Base-by-base conservation (phyloP, 441 rosid genomes). In the Erodium moschatum region DNA sequence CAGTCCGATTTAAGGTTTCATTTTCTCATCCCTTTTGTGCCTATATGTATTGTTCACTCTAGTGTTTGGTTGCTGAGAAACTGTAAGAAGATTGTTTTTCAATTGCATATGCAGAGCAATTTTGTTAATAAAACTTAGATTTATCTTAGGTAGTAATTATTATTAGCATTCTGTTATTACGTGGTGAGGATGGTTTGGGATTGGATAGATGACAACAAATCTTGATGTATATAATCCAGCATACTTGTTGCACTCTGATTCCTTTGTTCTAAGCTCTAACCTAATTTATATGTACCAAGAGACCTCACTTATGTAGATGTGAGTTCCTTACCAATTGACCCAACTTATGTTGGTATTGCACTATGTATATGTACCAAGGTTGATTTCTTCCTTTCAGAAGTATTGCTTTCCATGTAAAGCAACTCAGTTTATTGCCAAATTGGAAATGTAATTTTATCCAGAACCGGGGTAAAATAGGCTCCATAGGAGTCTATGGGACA, bases 1-100 rank as follows among this genome's bases (percentile, higher is more conserved):
- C 64, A 11, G 64, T 58, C 64, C 20, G 64, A 58, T 58, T 58
- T 27, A 58, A 58, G 64, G 64, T 29, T 58, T 58, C 31, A 21
- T 58, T 58, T 58, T 24, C 64, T 20, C 64, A 21, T 58, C 27
- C 12, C 64, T 58, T 56, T 16, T 56, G 1, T 56, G 62, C 9
- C 5, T 1, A 21, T 20, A 10, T 58, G 13, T 20, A 27, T 58
- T 24, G 64, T 21, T 58, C 8, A 3, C 13, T 58, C 27, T 58
- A 10, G 27, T 58, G 31, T 58, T 58, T 20, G 64, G 31, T 21
- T 58, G 27, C 64, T 58, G 64, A 58, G 64, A 20, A 58, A 58
- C 13, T 18, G 31, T 58, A 21, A 20, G 31, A 58, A 58, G 64
- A 58, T n/a, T n/a, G 27, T 10, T 19, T 58, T 58, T 58, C 29